Percentiles rank a stretch among this genome's conserved stretches.
These are phyloP conservation scores for Smittium mucronatum DNA, from an alignment of 371 early-diverging fungal species.

Conservation along the genomic window DNA sequence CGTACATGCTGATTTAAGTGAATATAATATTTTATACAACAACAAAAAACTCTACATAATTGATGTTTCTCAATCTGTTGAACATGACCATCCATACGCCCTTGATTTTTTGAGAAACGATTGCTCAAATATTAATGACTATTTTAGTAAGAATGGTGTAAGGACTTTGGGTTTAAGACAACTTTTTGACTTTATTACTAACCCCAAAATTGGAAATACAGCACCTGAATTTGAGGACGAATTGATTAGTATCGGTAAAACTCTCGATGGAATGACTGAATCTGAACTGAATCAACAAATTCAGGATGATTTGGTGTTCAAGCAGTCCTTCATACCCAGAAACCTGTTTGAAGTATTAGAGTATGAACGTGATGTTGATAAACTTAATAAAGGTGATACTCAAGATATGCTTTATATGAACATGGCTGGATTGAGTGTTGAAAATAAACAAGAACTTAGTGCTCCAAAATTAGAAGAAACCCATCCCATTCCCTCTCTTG, in stretches of 20 bases:
- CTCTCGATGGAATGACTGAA: constrained; percentile 29
- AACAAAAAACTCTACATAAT: constrained; percentile 77
- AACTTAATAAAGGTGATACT: constrained; percentile 55
- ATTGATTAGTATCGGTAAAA: constrained; percentile 40
- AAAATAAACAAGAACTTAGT: constrained; percentile 4
- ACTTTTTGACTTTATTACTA: constrained; percentile 82
- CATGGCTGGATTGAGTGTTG: constrained; percentile 33
- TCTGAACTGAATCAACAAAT: constrained; percentile 35
- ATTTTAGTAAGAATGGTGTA: constrained; percentile 74
- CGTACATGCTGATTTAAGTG: constrained; percentile 98
- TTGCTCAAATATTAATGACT: constrained; percentile 90
- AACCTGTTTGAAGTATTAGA: constrained; percentile 84
- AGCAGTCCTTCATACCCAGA: constrained; percentile 82
- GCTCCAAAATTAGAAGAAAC: constrained; percentile 5
- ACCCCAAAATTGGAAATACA: constrained; percentile 41
- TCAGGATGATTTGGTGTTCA: constrained; percentile 81
- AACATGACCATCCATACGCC: constrained; percentile 98
- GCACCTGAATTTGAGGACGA: constrained; percentile 52
- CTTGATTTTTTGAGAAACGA: constrained; percentile 95
- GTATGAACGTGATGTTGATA: constrained; percentile 68
- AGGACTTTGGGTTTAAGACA: constrained; percentile 68
- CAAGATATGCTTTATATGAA: constrained; percentile 46
- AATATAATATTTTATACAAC: constrained; percentile 96
- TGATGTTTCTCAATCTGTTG: constrained; percentile 99
- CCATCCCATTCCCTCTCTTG: neutral